A percentile compares a stretch with the other conserved stretches of the same genome.
Conservation (phyloP, 495 filamentous ascomycete genomes). For the Pseudevernia furfuracea region DNA sequence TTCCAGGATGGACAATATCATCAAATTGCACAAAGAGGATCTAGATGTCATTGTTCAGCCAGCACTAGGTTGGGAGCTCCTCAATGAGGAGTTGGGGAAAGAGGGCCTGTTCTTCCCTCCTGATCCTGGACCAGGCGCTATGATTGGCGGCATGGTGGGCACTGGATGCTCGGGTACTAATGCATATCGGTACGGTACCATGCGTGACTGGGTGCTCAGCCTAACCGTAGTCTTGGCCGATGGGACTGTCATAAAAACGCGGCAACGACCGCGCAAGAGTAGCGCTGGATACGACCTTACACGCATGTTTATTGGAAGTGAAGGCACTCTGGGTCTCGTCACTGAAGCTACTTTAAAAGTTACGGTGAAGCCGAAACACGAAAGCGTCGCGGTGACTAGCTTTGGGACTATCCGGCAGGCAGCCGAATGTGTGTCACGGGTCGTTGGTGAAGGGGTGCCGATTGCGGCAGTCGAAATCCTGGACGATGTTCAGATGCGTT, state of each 20-base stretch:
- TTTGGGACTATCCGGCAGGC: constrained; percentile 69
- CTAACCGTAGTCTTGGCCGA: constrained; percentile 73
- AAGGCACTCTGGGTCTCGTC: constrained; percentile 70
- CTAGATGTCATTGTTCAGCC: constrained; percentile 78
- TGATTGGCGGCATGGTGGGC: constrained; percentile 69
- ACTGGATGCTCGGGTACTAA: constrained; percentile 77
- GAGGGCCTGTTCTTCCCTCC: constrained; percentile 75
- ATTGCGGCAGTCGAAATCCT: constrained; percentile 77
- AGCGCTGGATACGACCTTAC: constrained; percentile 77
- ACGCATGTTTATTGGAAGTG: constrained; percentile 65
- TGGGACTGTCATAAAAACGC: constrained; percentile 70
- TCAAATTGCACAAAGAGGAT: constrained; percentile 63
- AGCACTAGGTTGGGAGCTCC: constrained; percentile 67
- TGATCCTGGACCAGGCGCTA: constrained; percentile 64
- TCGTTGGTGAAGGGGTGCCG: constrained; percentile 65
- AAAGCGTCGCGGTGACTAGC: constrained; percentile 65
- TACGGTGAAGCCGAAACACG: constrained; percentile 62
- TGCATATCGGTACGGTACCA: constrained; percentile 73
- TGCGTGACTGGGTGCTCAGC: constrained; percentile 83
- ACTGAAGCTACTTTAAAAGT: constrained; percentile 72
- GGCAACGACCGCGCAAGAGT: constrained; percentile 66
- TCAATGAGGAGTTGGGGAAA: constrained; percentile 64
- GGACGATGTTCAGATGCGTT: constrained; percentile 75
- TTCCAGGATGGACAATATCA: constrained; percentile 63
- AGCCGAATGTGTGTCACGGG: constrained; percentile 57